Base-by-base conservation (phyloP, 2,329 filamentous ascomycete species). In the Akanthomyces lecanii region DNA sequence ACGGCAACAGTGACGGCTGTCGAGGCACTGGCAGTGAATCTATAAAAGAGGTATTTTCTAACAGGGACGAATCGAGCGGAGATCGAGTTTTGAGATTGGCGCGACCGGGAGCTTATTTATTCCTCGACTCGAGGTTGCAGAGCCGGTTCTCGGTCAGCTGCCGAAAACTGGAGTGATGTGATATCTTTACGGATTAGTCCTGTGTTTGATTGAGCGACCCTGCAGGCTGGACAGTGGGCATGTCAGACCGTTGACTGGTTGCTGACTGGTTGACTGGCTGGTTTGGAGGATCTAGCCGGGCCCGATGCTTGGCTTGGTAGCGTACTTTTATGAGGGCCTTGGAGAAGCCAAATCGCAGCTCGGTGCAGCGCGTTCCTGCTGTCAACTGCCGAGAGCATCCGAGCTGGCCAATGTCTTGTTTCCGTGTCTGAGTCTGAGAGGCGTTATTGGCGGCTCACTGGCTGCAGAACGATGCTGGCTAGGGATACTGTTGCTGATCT, bases 201-300 rank as follows among this genome's bases (percentile, higher is more conserved):
- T 25, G 45, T 25, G 1, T 23, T n/a, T 48, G 23, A 23, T 48
- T 48, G 45, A 48, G 8, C 23, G 11, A 21, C 45, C 45, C 21
- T 48, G 23, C 45, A 25, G 45, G 8, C n/a, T 25, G 21, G 23
- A 21, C 45, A 5, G 45, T 36, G 33, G 33, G 33, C 33, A 36
- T 36, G 33, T 48, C 45, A 48, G 45, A 48, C 45, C 45, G 45
- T 48, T 48, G 45, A 10, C 45, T 23, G n/a, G 45, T 21, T 25
- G 45, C 45, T 48, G 23, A 48, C 45, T 25, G n/a, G 33, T 36
- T 7, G 10, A 36, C 33, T 48, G 45, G 45, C 21, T 45, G 25
- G 11, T 23, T 58, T 36, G n/a, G n/a, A n/a, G 55, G 55, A 58
- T 58, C 44, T 47, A 48, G 42, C 55, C 55, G 42, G 55, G 5